Evolutionary conservation across 768 basidiomycete genomes (phyloP).

Genomic region (Leucosporidium creatinivorum): DNA sequence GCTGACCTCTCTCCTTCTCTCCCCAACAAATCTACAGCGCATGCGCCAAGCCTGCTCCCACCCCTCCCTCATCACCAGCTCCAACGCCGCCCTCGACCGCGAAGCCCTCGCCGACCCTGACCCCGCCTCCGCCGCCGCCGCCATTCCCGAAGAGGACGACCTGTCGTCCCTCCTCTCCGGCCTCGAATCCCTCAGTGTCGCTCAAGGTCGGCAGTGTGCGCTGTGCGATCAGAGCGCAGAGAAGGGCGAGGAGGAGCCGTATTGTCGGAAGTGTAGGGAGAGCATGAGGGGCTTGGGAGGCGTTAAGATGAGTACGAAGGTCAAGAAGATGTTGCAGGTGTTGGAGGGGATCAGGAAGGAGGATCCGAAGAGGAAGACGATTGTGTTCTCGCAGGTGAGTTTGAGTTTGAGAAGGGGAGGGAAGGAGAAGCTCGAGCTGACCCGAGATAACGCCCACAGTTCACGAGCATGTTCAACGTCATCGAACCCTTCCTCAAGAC

Average conservation of each 20-base stretch:
- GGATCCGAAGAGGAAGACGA: constrained; percentile 66
- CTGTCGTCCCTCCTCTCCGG: constrained; percentile 66
- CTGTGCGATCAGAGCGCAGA: constrained; percentile 10
- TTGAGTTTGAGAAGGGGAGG: neutral
- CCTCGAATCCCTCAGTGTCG: constrained; percentile 63
- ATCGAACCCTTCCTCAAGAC: constrained; percentile 74
- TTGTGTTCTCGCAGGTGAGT: constrained; percentile 68
- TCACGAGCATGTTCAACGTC: constrained; percentile 71
- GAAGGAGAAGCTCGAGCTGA: neutral
- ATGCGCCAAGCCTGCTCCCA: constrained; percentile 70
- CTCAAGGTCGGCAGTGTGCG: constrained; percentile 12
- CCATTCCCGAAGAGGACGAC: constrained; percentile 47
- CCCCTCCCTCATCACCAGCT: constrained; percentile 24
- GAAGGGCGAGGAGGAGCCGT: constrained; percentile 27
- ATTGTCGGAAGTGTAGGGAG: constrained; percentile 56
- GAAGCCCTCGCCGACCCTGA: constrained; percentile 35
- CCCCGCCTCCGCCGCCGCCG: constrained; percentile 46
- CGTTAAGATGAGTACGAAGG: constrained; percentile 57
- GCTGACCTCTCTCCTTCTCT: neutral
- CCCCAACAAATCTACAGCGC: constrained; percentile 54
- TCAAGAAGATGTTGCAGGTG: constrained; percentile 69
- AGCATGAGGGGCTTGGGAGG: constrained; percentile 51
- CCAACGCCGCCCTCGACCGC: constrained; percentile 50
- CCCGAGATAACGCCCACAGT: constrained; percentile 29
- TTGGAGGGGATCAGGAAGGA: constrained; percentile 56